Evolutionary conservation across 1,284 basidiomycete species (phyloP).

Genomic region (Hemileia vastatrix): DNA sequence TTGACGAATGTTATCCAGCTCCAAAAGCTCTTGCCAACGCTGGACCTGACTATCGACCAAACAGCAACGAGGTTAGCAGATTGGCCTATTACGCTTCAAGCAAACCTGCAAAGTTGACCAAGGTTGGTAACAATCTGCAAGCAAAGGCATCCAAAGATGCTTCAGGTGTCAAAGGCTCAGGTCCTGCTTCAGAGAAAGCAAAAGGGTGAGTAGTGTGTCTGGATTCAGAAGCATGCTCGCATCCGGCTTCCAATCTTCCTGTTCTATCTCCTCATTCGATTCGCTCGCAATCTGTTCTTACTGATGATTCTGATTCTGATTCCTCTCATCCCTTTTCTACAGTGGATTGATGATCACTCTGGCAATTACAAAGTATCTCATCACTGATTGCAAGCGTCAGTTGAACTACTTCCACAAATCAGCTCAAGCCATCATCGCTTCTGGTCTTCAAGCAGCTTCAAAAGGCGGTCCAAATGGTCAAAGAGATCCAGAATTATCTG

Average conservation of each 20-base stretch:
- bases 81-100: constrained; percentile 88
- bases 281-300: constrained; percentile 3
- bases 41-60: constrained; percentile 71
- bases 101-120: constrained; percentile 76
- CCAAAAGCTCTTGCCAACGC: constrained; percentile 64
- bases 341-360: constrained; percentile 79
- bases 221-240: no score
- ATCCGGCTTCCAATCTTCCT: neutral
- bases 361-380: constrained; percentile 69
- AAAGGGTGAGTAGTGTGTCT: constrained; percentile 58
- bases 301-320: constrained; percentile 18
- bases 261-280: neutral
- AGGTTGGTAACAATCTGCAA: constrained; percentile 73
- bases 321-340: constrained; percentile 6
- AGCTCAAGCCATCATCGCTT: constrained; percentile 63
- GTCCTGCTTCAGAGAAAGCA: constrained; percentile 65
- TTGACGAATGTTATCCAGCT: constrained; percentile 82
- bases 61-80: constrained; percentile 79
- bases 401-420: constrained; percentile 69
- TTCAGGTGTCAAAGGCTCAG: constrained; percentile 57
- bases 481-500: constrained; percentile 69
- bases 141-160: constrained; percentile 63
- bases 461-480: constrained; percentile 36
- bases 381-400: constrained; percentile 81
- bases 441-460: constrained; percentile 56